These are phyloP conservation scores for Didymella pomorum DNA, from an alignment of 2,329 filamentous ascomycete genomes.

Conservation along the genomic window DNA sequence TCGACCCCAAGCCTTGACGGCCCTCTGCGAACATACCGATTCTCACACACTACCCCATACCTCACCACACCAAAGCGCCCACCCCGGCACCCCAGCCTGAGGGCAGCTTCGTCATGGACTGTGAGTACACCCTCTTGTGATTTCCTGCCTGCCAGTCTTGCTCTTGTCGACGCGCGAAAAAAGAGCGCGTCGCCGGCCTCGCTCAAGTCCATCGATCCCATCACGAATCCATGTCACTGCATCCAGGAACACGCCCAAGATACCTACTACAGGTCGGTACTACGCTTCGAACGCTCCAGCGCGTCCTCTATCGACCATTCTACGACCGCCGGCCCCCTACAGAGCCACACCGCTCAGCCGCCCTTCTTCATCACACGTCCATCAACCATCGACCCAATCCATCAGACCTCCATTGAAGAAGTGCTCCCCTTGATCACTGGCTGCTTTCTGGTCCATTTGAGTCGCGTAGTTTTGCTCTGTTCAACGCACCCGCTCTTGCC, in stretches of 20 bases:
- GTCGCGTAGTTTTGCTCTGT: conserved; percentile 55
- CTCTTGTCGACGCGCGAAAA: conserved; percentile 28
- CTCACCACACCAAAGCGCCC: conserved; percentile 39
- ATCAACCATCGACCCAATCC: conserved; percentile 48
- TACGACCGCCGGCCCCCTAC: conserved; percentile 28
- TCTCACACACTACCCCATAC: conserved; percentile 41
- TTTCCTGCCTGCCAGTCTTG: conserved; percentile 29
- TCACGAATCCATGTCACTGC: conserved; percentile 44
- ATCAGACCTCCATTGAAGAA: conserved; percentile 51
- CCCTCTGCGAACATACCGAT: conserved; percentile 27
- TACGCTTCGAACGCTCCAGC: conserved; percentile 26
- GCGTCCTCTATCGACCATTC: conserved; percentile 23
- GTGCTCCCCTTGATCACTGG: conserved; percentile 34
- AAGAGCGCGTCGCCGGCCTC: conserved; percentile 35
- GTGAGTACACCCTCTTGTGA: conserved; percentile 59
- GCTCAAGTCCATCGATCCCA: conserved; percentile 46
- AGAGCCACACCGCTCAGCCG: conserved; percentile 35
- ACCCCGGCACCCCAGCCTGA: conserved; percentile 40
- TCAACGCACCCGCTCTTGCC: conserved; percentile 47
- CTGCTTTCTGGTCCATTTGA: conserved; percentile 48
- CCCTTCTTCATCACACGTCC: conserved; percentile 40
- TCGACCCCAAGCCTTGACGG: conserved; percentile 24
- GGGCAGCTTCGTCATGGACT: conserved; percentile 66
- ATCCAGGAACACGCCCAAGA: conserved; percentile 37
- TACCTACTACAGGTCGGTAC: conserved; percentile 23